Percentiles rank a stretch among this genome's conserved stretches.
phyloP scores from a whole-genome alignment of 257 asterid species.

The Schizonepeta tenuifolia region DNA sequence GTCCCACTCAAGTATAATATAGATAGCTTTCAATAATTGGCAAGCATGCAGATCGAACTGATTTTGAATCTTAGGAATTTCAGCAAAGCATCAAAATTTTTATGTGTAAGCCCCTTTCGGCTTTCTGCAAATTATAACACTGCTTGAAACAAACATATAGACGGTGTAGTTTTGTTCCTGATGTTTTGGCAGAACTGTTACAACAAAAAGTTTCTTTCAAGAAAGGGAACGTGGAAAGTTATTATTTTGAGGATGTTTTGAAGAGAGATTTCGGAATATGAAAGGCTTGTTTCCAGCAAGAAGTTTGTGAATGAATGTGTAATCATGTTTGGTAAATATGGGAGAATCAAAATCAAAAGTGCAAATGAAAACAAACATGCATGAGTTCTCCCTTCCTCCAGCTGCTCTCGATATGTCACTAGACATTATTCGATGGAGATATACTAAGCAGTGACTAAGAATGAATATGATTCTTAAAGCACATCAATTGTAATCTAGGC shows the following conservation, averaged over 20 bases:
- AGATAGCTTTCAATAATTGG: conserved; percentile 3
- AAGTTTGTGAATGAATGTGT: background rate
- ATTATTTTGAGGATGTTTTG: background rate
- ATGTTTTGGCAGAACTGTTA: background rate
- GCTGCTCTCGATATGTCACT: conserved; percentile 1
- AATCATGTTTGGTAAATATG: background rate
- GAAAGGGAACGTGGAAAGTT: background rate
- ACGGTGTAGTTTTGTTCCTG: background rate
- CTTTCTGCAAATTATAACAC: background rate
- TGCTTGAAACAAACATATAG: background rate
- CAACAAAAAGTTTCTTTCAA: background rate
- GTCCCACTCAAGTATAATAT: background rate
- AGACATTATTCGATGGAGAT: background rate
- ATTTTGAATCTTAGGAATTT: background rate
- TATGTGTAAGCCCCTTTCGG: background rate
- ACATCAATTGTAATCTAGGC: background rate
- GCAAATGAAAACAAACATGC: background rate
- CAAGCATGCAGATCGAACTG: background rate
- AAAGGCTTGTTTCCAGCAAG: background rate
- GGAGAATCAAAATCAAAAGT: background rate
- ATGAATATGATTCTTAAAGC: conserved; percentile 5
- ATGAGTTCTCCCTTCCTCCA: background rate
- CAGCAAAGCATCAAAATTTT: background rate
- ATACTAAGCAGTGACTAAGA: conserved; percentile 16
- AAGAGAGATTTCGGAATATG: background rate